Evolutionary conservation across 1,284 basidiomycete species (phyloP), one percentile per base, ranked within the genome.

Genomic region (Cutaneotrichosporon sp.): DNA sequence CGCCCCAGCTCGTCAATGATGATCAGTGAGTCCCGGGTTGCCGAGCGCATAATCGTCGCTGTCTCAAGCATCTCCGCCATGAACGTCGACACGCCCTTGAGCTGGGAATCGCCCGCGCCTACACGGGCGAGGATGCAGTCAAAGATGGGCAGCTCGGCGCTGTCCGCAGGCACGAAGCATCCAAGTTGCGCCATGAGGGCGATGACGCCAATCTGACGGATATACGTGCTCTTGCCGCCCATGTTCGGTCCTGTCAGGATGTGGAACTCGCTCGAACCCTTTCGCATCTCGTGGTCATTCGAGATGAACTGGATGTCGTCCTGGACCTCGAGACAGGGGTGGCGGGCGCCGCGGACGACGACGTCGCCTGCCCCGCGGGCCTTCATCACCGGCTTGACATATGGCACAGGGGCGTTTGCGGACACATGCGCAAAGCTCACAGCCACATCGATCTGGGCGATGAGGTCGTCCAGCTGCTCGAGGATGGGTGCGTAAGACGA

Each of bases 1-100:
- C 94, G 80, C 27, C 94, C 94, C 0, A 99, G 82, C 74, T 99
- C 96, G 72, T 99, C 96, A 51, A 99, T 98, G 69, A 99, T 96
- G 61, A 99, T 88, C 37, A 99, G 77, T 1, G 92, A 97, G 74
- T 98, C 85, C 61, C 84, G 84, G 0, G 91, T 90, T 2, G 96
- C 93, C 32, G 89, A 87, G 86, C 88, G 83, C 42, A 98, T 80
- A 65, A 99, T 98, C 0, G 90, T 92, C 0, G 96, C 93, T 0
- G 93, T 98, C 74, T 76, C 75, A n/a, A 75, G 61, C 96, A 98
- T 99, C 76, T 99, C 96, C 3, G 93, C 92, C 94, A 98, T 98
- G 71, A 98, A 99, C 0, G 96, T 99, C 26, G 90, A 96, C 4
- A 98, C 90, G 16, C 94, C 96, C 74, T 97, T 97, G 38, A 97